These are phyloP conservation scores for Botrytis paeoniae DNA, from an alignment of 2,329 filamentous ascomycete species.

Conservation along the genomic window DNA sequence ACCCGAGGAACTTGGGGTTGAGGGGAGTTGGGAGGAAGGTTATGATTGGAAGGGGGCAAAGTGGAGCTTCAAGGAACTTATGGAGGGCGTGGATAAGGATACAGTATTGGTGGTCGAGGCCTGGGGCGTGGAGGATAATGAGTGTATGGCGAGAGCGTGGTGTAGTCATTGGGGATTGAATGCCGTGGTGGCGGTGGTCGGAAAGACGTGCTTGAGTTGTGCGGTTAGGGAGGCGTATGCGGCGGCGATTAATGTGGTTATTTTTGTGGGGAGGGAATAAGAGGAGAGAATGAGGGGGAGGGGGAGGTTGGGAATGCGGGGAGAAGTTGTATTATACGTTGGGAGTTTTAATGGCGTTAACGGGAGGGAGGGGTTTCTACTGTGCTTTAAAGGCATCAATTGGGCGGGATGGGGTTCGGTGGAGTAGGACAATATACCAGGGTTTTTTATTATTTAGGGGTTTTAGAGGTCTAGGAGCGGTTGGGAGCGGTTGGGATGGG, in stretches of 20 bases:
- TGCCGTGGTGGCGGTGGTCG: slow-evolving; percentile 66
- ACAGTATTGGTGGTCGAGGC: slow-evolving; percentile 70
- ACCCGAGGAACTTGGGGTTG: not conserved
- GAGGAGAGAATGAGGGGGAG: too few species aligned
- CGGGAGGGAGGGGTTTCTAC: not conserved
- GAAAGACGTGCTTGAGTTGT: slow-evolving; percentile 64
- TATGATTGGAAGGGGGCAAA: not conserved
- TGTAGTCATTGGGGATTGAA: slow-evolving; percentile 72
- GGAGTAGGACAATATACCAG: slow-evolving; percentile 2
- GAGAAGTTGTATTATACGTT: not conserved
- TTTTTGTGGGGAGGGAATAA: slow-evolving; percentile 52
- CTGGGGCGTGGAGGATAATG: slow-evolving; percentile 70
- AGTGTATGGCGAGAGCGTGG: slow-evolving; percentile 74
- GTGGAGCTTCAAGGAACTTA: not conserved
- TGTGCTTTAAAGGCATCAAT: not conserved
- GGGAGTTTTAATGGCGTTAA: not conserved
- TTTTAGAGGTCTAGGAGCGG: not conserved
- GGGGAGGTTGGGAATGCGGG: too few species aligned
- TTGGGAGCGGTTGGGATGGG: too few species aligned
- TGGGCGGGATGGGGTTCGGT: not conserved
- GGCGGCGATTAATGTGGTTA: slow-evolving; percentile 68
- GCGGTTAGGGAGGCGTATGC: slow-evolving; percentile 74
- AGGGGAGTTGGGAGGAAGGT: slow-evolving; percentile 33
- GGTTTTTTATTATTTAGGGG: not conserved
- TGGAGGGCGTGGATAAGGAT: slow-evolving; percentile 51